Base-by-base conservation (phyloP, 208 protist species). In the Trypanosoma conorhini region DNA sequence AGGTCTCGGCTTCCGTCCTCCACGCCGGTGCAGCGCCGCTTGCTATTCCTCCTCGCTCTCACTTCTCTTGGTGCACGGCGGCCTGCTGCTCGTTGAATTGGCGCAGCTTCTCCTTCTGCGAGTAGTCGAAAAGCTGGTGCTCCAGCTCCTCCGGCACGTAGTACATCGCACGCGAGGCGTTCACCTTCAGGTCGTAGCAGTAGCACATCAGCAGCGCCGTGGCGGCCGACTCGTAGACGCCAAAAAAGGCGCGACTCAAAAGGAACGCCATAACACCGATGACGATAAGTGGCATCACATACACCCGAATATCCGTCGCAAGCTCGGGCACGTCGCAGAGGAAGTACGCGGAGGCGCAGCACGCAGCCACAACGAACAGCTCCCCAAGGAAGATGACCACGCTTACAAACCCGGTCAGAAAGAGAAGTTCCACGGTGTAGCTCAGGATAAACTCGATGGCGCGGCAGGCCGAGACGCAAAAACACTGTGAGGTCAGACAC, bases 121-220 rank as follows among this genome's bases (percentile, higher is more conserved):
- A 69, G 59, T 74, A 79, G 59, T 74, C 68, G 5, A 22, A n/a
- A n/a, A 79, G 40, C 38, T 70, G 57, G 30, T 72, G 28, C 26
- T 70, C 73, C 3, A 79, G 55, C 30, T 79, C 73, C 35, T 57
- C 24, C 5, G 73, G 73, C 13, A 72, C 73, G 42, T 79, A 79
- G 56, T 74, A 79, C 13, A 79, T n/a, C 26, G 67, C 73, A 1
- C 33, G n/a, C 19, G 48, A 31, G 31, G 12, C 59, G 52, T 79
- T 79, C n/a, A 73, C 55, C 28, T 72, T 62, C 4, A 40, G 42
- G 71, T 95, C 90, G 48, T 92, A 80, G 60, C 75, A 84, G 75
- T 88, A 93, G 62, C 84, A 91, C 22, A 96, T 40, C 4, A 94
- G 73, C 31, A 94, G 77, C n/a, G 89, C 83, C 58, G 48, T 31